phyloP scores from a whole-genome alignment of 1,139 yeast species.

The Blastobotrys buckinghamii region DNA sequence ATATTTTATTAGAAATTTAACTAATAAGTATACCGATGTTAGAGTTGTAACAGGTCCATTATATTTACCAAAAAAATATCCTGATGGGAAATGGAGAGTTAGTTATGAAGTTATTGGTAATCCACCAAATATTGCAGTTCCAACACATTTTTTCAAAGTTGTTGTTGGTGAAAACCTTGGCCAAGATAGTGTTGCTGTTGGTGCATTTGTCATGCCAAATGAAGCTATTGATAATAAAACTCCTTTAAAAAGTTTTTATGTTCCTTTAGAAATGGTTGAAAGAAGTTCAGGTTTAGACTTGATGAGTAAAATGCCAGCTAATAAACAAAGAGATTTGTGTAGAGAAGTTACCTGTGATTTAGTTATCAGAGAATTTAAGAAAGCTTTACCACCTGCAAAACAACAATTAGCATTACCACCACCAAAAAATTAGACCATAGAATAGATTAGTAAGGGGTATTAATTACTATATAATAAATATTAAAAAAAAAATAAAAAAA shows the following conservation, averaged over 20 bases:
- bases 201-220: slow-evolving; percentile 91
- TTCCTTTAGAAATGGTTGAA: slow-evolving; percentile 87
- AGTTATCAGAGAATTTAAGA: slow-evolving; percentile 71
- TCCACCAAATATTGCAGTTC: slow-evolving; percentile 95
- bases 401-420: slow-evolving; percentile 34
- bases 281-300: slow-evolving; percentile 80
- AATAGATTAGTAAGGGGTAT: neutral
- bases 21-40: slow-evolving; percentile 62
- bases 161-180: slow-evolving; percentile 65
- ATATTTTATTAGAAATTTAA: slow-evolving; percentile 74
- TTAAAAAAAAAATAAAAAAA: neutral
- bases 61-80: slow-evolving; percentile 70
- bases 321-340: slow-evolving; percentile 64
- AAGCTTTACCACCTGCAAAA: slow-evolving; percentile 36
- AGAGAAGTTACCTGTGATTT: slow-evolving; percentile 73
- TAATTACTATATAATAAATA: neutral
- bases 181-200: slow-evolving; percentile 52
- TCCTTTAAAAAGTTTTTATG: slow-evolving; percentile 71
- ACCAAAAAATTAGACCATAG: slow-evolving; percentile 26
- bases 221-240: slow-evolving; percentile 61
- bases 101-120: slow-evolving; percentile 91
- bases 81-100: slow-evolving; percentile 77
- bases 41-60: slow-evolving; percentile 92
- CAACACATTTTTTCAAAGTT: slow-evolving; percentile 92
- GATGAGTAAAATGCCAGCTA: slow-evolving; percentile 58